Conservation (phyloP, 1,139 yeast species). For the Lodderomyces parapsilosis region DNA sequence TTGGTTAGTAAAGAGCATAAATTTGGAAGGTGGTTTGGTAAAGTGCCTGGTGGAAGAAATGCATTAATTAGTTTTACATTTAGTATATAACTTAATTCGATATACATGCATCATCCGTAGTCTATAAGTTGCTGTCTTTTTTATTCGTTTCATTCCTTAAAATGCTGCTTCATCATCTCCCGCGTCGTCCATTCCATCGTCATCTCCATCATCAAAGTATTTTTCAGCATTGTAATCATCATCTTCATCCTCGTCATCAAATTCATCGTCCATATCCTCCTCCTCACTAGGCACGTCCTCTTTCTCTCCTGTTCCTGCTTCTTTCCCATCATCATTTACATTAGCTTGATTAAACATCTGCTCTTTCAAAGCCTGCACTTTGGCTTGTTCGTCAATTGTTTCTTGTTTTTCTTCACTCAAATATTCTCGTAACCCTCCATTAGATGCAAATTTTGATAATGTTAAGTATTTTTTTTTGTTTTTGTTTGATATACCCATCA, state of each 20-base stretch:
- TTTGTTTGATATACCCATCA: conserved; percentile 65
- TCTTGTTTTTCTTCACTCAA: conserved; percentile 26
- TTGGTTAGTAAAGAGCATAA: conserved; percentile 81
- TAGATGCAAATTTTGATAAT: conserved; percentile 46
- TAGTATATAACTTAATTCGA: conserved; percentile 25
- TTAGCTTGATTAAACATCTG: conserved; percentile 60
- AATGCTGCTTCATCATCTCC: conserved; percentile 87
- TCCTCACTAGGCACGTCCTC: conserved; percentile 40
- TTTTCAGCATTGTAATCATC: conserved; percentile 58
- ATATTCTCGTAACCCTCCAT: conserved; percentile 46
- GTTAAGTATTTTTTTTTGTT: conserved; percentile 53
- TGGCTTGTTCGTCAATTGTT: conserved; percentile 18
- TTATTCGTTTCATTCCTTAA: conserved; percentile 21
- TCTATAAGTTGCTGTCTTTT: too few relatives aligned
- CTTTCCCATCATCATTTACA: conserved; percentile 38
- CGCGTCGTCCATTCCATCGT: conserved; percentile 72
- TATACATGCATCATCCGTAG: background rate
- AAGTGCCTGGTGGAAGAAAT: conserved; percentile 42
- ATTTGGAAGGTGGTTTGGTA: conserved; percentile 75
- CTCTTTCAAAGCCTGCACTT: conserved; percentile 50
- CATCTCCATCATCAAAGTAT: conserved; percentile 71
- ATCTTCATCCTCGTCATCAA: conserved; percentile 68
- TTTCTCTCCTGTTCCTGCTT: conserved; percentile 39
- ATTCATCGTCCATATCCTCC: conserved; percentile 54
- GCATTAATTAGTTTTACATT: conserved; percentile 40